Conservation (phyloP, 352 stramenopile genomes). For the Blastocystis hominis region DNA sequence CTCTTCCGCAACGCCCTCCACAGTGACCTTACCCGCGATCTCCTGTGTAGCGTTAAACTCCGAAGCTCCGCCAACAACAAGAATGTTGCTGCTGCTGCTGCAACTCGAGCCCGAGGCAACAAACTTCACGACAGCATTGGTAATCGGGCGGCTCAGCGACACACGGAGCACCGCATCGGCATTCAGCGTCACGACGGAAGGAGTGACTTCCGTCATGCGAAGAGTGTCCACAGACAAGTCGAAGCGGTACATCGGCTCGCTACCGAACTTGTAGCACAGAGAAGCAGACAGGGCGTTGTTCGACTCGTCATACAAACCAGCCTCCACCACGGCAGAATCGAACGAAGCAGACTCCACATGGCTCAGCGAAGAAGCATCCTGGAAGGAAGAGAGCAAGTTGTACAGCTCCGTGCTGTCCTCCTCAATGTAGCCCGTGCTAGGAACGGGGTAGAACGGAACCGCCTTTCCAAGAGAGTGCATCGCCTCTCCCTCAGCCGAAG, state of each 20-base stretch:
- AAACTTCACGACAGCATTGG: not conserved
- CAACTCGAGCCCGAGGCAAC: not conserved
- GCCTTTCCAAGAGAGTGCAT: not conserved
- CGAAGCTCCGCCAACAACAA: not conserved
- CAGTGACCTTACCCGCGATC: not conserved
- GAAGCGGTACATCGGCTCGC: slow-evolving; percentile 24
- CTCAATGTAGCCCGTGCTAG: not conserved
- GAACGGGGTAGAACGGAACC: not conserved
- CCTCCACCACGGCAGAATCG: not conserved
- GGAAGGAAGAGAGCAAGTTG: slow-evolving; percentile 41
- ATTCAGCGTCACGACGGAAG: not conserved
- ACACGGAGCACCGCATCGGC: not conserved
- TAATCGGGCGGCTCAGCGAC: not conserved
- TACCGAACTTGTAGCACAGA: slow-evolving; percentile 40
- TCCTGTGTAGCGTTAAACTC: not conserved
- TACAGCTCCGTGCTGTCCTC: slow-evolving; percentile 46
- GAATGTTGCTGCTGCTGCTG: not conserved
- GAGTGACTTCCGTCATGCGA: not conserved
- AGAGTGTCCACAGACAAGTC: slow-evolving; percentile 11
- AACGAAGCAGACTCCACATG: not conserved
- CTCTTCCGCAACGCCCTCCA: not conserved
- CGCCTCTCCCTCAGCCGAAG: not conserved
- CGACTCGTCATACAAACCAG: not conserved
- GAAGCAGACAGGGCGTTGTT: not conserved
- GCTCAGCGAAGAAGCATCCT: not conserved